phyloP scores from a whole-genome alignment of 768 basidiomycete genomes.

The Mrakia hoshinonis region DNA sequence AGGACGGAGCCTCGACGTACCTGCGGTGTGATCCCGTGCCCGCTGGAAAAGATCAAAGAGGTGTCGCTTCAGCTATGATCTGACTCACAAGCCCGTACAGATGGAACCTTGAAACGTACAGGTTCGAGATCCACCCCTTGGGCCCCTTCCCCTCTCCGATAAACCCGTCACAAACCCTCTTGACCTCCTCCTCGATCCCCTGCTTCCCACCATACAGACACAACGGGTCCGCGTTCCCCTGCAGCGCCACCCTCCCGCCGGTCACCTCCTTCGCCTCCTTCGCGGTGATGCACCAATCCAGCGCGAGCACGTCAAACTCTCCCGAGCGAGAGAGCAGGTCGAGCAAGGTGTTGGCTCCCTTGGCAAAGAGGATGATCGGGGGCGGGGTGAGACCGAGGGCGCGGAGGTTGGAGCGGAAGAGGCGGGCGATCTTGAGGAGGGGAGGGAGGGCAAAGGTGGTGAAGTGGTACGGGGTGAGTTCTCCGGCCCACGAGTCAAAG shows the following conservation, averaged over 20 bases:
- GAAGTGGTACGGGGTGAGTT: constrained; percentile 83
- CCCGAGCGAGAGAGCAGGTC: constrained; percentile 51
- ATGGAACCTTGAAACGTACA: constrained; percentile 59
- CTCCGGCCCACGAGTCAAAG: constrained; percentile 94
- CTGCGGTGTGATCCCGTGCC: constrained; percentile 84
- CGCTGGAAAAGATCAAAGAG: too few species aligned
- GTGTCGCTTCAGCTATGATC: too few species aligned
- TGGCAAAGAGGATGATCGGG: constrained; percentile 88
- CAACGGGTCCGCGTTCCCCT: constrained; percentile 89
- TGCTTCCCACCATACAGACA: constrained; percentile 74
- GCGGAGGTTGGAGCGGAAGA: constrained; percentile 56
- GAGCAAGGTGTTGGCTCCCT: constrained; percentile 76
- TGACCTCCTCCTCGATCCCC: constrained; percentile 77
- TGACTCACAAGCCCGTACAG: not conserved
- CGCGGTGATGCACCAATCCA: constrained; percentile 87
- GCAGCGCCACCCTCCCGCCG: constrained; percentile 54
- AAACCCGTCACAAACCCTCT: constrained; percentile 74
- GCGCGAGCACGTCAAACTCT: constrained; percentile 78
- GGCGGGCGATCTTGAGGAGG: constrained; percentile 59
- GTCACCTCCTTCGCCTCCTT: constrained; percentile 57
- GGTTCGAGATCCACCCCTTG: constrained; percentile 88
- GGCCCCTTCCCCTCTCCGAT: constrained; percentile 46
- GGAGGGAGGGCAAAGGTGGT: constrained; percentile 71
- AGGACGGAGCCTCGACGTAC: too few species aligned
- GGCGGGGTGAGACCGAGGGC: constrained; percentile 51